Conservation (phyloP, 2,329 filamentous ascomycete genomes). For the Fusarium nanum region DNA sequence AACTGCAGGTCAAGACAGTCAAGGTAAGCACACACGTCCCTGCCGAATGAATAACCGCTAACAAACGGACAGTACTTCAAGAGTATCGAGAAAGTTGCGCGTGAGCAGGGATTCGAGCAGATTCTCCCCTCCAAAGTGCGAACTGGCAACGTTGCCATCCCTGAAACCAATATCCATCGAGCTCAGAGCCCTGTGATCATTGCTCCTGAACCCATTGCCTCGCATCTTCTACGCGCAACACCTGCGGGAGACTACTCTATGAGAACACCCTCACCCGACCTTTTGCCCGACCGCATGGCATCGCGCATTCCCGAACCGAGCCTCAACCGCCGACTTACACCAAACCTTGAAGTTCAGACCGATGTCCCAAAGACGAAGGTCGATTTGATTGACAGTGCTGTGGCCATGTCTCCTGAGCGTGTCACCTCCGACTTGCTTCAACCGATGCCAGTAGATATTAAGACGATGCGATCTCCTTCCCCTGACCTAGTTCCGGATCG, state of each 20-base stretch:
- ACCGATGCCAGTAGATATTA: constrained; percentile 65
- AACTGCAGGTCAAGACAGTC: constrained; percentile 79
- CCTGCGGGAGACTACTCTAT: constrained; percentile 67
- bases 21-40: constrained; percentile 55
- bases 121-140: constrained; percentile 67
- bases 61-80: constrained; percentile 69
- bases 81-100: constrained; percentile 74
- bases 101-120: constrained; percentile 67
- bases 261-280: constrained; percentile 67
- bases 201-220: constrained; percentile 67
- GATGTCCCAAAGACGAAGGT: constrained; percentile 58
- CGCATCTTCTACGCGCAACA: constrained; percentile 64
- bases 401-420: constrained; percentile 65
- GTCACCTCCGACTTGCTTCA: constrained; percentile 64
- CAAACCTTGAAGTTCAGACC: constrained; percentile 63
- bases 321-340: constrained; percentile 59
- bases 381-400: constrained; percentile 59
- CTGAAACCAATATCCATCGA: constrained; percentile 57
- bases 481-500: constrained; percentile 72
- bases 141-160: constrained; percentile 59
- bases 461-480: constrained; percentile 65
- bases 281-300: constrained; percentile 72
- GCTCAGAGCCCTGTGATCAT: constrained; percentile 59
- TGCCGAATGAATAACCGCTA: background rate
- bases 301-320: constrained; percentile 65